Conservation (phyloP, 73 alveolate genomes). For the Stentor coeruleus region DNA sequence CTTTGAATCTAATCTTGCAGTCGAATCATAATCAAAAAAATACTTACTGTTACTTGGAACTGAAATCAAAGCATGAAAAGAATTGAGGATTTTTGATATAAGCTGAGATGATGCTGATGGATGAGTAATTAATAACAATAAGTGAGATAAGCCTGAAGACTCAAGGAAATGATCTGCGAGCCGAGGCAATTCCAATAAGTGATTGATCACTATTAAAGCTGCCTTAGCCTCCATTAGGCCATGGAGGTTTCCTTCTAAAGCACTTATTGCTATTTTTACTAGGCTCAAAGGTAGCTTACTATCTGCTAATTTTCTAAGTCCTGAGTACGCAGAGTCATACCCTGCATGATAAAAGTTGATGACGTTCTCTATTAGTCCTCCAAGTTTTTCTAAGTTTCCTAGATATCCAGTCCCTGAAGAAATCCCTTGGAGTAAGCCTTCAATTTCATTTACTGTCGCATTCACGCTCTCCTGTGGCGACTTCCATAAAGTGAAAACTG, state of each 20-base stretch:
- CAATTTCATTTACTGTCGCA: background rate
- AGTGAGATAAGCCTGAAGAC: background rate
- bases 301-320: background rate
- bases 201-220: background rate
- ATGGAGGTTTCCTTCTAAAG: conserved; percentile 6
- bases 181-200: background rate
- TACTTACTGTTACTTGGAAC: background rate
- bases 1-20: background rate
- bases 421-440: background rate
- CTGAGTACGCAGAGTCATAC: conserved; percentile 14
- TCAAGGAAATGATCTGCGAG: background rate
- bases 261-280: conserved; percentile 12
- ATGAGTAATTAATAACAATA: background rate
- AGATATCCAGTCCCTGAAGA: background rate
- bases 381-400: conserved; percentile 9
- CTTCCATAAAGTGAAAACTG: background rate
- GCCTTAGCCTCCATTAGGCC: conserved; percentile 20
- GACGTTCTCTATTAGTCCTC: background rate
- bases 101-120: background rate
- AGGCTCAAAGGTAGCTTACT: conserved; percentile 1
- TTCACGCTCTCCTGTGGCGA: conserved; percentile 2
- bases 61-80: background rate
- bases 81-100: background rate
- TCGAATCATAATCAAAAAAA: background rate
- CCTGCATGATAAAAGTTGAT: conserved; percentile 16